These are phyloP conservation scores for Chalciporus chontae DNA, from an alignment of 768 basidiomycete genomes.

Conservation along the genomic window DNA sequence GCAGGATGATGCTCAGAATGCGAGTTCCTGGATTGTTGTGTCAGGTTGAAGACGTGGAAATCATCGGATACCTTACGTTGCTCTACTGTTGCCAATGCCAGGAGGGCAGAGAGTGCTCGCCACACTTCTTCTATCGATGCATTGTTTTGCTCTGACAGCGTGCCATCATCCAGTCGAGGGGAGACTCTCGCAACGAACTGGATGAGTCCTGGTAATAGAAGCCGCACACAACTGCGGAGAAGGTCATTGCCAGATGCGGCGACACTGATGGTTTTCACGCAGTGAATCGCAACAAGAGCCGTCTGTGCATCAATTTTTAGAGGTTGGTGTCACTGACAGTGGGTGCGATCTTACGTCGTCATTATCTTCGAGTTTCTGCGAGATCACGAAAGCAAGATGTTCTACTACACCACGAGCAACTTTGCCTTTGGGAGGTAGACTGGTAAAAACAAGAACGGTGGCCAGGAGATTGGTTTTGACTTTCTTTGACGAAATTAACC, in stretches of 20 bases:
- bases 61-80: constrained; percentile 48
- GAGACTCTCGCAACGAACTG: constrained; percentile 72
- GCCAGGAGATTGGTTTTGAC: constrained; percentile 89
- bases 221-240: constrained; percentile 66
- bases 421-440: constrained; percentile 61
- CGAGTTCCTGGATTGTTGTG: constrained; percentile 49
- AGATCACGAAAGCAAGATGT: constrained; percentile 79
- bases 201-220: constrained; percentile 80
- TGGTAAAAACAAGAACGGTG: constrained; percentile 79
- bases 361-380: constrained; percentile 69
- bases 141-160: constrained; percentile 51
- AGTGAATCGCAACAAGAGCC: constrained; percentile 84
- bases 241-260: constrained; percentile 67
- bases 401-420: constrained; percentile 76
- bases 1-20: constrained; percentile 68
- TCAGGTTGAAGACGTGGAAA: constrained; percentile 6
- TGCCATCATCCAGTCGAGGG: constrained; percentile 54
- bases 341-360: constrained; percentile 52
- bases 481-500: constrained; percentile 73
- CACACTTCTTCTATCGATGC: constrained; percentile 74
- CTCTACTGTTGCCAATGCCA: constrained; percentile 51
- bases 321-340: not conserved
- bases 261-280: constrained; percentile 77
- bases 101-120: constrained; percentile 72
- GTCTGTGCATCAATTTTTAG: constrained; percentile 41